phyloP scores from a whole-genome alignment of 177 flowering plant species.

The Vitis hybrid region DNA sequence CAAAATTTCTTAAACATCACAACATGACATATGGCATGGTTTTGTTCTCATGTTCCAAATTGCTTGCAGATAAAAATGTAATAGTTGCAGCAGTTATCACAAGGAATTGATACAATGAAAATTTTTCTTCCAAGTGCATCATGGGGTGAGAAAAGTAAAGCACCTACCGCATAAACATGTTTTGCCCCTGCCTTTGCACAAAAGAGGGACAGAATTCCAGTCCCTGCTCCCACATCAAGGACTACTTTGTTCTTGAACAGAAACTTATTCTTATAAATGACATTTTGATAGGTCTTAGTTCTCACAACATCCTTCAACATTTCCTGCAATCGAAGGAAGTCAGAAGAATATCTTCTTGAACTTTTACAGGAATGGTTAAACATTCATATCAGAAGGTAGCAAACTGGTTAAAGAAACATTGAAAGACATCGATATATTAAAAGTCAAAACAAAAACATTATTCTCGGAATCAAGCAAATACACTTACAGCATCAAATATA shows the following conservation, averaged over 20 bases:
- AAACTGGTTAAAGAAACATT: no score
- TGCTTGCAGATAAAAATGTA: no score
- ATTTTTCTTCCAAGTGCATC: no score
- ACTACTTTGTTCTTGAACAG: constrained; percentile 85
- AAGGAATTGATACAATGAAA: no score
- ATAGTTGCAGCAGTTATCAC: no score
- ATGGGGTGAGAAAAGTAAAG: not conserved
- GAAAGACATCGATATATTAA: no score
- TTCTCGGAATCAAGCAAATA: no score
- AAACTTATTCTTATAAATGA: constrained; percentile 82
- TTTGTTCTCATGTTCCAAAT: no score
- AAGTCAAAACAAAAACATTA: no score
- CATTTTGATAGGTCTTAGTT: constrained; percentile 96
- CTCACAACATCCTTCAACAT: constrained; percentile 96
- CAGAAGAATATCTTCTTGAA: not conserved
- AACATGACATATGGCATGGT: no score
- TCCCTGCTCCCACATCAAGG: constrained; percentile 99
- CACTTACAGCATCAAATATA: no score
- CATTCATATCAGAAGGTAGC: not conserved
- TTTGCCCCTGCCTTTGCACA: constrained; percentile 99
- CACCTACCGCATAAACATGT: constrained; percentile 93
- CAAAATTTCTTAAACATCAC: no score
- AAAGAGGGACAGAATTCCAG: constrained; percentile 93
- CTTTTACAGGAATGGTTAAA: not conserved
- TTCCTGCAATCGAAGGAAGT: constrained; percentile 55